Percentiles rank a stretch among this genome's conserved stretches.
Conservation (phyloP, 805 yeast species). For the Blastobotrys peoriensis region DNA sequence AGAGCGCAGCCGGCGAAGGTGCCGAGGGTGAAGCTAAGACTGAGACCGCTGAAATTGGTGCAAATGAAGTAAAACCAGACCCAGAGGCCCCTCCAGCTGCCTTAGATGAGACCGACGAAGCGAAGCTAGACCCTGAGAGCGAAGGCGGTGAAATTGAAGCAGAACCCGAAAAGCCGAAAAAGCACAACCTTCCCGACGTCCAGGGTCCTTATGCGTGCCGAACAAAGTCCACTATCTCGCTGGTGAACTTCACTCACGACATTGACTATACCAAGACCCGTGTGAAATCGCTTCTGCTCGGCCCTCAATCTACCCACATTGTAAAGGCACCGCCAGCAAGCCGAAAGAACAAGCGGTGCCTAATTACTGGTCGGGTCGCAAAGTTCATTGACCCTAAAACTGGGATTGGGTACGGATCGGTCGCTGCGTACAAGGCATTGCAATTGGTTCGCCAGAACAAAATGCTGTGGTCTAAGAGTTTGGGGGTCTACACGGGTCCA, state of each 20-base stretch:
- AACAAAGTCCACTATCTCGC: slow-evolving; percentile 9
- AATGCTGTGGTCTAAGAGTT: slow-evolving; percentile 45
- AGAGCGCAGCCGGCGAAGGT: not conserved
- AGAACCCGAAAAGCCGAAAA: slow-evolving; percentile 2
- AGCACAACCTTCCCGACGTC: slow-evolving; percentile 11
- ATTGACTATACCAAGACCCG: slow-evolving; percentile 11
- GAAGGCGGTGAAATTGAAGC: not conserved
- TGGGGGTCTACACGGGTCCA: slow-evolving; percentile 42
- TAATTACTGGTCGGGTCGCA: slow-evolving; percentile 71
- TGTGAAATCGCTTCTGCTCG: slow-evolving; percentile 17
- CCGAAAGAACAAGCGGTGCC: slow-evolving; percentile 45
- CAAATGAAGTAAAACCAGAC: slow-evolving; percentile 6
- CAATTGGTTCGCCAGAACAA: slow-evolving; percentile 43
- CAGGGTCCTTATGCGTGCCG: slow-evolving; percentile 18
- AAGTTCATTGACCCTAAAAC: slow-evolving; percentile 81
- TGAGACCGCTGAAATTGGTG: slow-evolving; percentile 8
- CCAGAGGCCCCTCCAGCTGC: too few relatives aligned
- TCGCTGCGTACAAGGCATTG: slow-evolving; percentile 70
- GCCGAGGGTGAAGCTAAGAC: not conserved
- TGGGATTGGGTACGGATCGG: slow-evolving; percentile 80
- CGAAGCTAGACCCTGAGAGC: too few relatives aligned
- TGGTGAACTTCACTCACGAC: slow-evolving; percentile 14
- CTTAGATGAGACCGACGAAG: too few relatives aligned
- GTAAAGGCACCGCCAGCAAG: slow-evolving; percentile 40
- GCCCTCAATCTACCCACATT: slow-evolving; percentile 37